Evolutionary conservation across 176 grass and related monocot genomes (phyloP).

Genomic region (Puya raimondii): DNA sequence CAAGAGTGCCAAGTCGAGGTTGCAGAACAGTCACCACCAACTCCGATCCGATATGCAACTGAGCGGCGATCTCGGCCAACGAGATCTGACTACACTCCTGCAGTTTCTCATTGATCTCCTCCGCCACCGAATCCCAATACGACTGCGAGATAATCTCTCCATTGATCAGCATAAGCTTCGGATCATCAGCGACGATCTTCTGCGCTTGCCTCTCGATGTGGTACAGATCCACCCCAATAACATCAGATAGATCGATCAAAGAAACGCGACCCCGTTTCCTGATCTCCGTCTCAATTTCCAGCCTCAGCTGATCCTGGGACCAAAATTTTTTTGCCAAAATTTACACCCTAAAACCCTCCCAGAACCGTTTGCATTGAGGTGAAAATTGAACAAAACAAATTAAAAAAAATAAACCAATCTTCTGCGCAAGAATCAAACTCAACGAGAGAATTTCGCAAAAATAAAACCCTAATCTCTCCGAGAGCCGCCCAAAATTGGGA

Average conservation of each 20-base stretch:
- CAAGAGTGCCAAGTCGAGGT: slow-evolving; percentile 78
- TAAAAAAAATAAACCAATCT: too few relatives aligned
- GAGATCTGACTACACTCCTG: slow-evolving; percentile 90
- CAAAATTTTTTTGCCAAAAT: neutral
- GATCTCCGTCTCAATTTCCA: slow-evolving; percentile 85
- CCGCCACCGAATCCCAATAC: slow-evolving; percentile 87
- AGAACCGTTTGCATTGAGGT: neutral
- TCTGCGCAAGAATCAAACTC: neutral
- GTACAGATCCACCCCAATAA: slow-evolving; percentile 84
- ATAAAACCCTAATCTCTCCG: too few relatives aligned
- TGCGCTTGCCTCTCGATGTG: slow-evolving; percentile 84
- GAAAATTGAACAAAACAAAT: neutral
- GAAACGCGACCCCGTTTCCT: slow-evolving; percentile 65
- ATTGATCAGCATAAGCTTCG: slow-evolving; percentile 67
- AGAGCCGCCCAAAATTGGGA: too few relatives aligned
- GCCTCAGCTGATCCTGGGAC: slow-evolving; percentile 77
- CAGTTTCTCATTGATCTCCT: slow-evolving; percentile 92
- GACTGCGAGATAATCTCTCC: slow-evolving; percentile 82
- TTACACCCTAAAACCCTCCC: neutral
- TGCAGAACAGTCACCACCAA: slow-evolving; percentile 64
- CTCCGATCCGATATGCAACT: slow-evolving; percentile 85
- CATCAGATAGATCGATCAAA: slow-evolving; percentile 80
- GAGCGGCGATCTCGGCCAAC: slow-evolving; percentile 80
- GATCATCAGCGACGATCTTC: slow-evolving; percentile 46
- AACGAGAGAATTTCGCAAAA: too few relatives aligned